Conservation (phyloP, 2,329 filamentous ascomycete genomes). For the Myriangium duriaei region DNA sequence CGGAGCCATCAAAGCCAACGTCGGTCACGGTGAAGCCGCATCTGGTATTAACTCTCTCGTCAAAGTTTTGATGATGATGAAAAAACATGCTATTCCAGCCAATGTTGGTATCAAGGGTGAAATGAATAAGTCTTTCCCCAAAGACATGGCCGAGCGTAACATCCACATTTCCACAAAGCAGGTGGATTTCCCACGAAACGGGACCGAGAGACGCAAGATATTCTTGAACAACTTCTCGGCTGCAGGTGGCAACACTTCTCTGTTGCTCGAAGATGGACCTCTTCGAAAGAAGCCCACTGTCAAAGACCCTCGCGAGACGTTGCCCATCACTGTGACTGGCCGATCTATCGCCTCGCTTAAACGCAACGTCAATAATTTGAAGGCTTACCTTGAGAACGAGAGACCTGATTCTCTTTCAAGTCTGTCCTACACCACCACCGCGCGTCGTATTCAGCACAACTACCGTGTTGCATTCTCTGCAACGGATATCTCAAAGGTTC, state of each 20-base stretch:
- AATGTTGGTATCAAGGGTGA: slow-evolving; percentile 44
- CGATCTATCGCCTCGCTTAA: slow-evolving; percentile 40
- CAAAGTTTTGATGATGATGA: slow-evolving; percentile 43
- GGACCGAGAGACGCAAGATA: slow-evolving; percentile 35
- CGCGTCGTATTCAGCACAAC: slow-evolving; percentile 42
- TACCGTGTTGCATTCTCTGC: slow-evolving; percentile 38
- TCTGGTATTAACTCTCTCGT: slow-evolving; percentile 42
- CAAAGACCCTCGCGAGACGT: slow-evolving; percentile 34
- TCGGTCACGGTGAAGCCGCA: slow-evolving; percentile 42
- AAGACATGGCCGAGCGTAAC: slow-evolving; percentile 39
- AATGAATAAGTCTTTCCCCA: slow-evolving; percentile 43
- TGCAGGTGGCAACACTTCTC: slow-evolving; percentile 41
- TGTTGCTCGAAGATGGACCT: slow-evolving; percentile 41
- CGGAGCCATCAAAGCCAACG: slow-evolving; percentile 44
- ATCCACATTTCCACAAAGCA: slow-evolving; percentile 38
- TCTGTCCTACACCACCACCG: slow-evolving; percentile 40
- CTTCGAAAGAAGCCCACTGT: slow-evolving; percentile 28
- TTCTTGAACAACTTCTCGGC: slow-evolving; percentile 44
- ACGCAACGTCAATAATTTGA: slow-evolving; percentile 37
- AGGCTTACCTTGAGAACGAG: slow-evolving; percentile 34
- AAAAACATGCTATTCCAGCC: slow-evolving; percentile 41
- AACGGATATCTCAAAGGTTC: slow-evolving; percentile 34
- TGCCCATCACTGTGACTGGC: slow-evolving; percentile 38
- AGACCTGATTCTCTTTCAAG: slow-evolving; percentile 34
- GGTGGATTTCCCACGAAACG: slow-evolving; percentile 35